Percentiles rank a stretch among this genome's conserved stretches.
These are phyloP conservation scores for Westerdykella ornata DNA, from an alignment of 2,329 filamentous ascomycete species.

Conservation along the genomic window DNA sequence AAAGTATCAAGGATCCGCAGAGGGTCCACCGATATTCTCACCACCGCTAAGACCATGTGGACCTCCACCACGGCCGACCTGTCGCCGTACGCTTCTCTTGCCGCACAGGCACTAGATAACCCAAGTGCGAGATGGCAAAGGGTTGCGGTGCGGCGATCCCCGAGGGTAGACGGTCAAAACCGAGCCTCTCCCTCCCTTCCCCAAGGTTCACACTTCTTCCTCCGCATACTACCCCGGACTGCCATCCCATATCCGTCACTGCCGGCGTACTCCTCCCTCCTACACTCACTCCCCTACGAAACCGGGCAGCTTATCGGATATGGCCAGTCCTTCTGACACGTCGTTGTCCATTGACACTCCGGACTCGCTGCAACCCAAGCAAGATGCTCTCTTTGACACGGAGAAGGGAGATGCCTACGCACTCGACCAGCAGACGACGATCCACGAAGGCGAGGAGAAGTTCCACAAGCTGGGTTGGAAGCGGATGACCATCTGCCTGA, in stretches of 20 bases:
- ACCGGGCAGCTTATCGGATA: too few species aligned
- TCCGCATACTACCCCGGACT: background rate
- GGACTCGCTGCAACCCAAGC: background rate
- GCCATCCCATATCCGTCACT: background rate
- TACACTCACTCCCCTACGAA: too few species aligned
- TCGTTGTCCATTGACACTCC: too few species aligned
- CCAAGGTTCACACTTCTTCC: background rate
- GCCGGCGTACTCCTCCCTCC: background rate
- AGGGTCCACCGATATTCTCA: background rate
- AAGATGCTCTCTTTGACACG: background rate
- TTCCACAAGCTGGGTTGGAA: constrained; percentile 46
- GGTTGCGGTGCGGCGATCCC: too few species aligned
- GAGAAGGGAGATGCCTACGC: background rate
- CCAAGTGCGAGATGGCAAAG: too few species aligned
- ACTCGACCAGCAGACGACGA: constrained; percentile 11
- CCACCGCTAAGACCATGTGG: background rate
- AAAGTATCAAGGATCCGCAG: too few species aligned
- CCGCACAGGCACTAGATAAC: background rate
- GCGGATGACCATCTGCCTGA: constrained; percentile 44
- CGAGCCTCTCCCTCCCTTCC: background rate
- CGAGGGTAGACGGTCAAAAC: too few species aligned
- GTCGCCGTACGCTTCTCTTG: background rate
- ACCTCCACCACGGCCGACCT: background rate
- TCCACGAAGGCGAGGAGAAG: constrained; percentile 35
- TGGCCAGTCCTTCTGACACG: too few species aligned